These are phyloP conservation scores for Collybia sp. DNA, from an alignment of 768 basidiomycete species.

Conservation along the genomic window DNA sequence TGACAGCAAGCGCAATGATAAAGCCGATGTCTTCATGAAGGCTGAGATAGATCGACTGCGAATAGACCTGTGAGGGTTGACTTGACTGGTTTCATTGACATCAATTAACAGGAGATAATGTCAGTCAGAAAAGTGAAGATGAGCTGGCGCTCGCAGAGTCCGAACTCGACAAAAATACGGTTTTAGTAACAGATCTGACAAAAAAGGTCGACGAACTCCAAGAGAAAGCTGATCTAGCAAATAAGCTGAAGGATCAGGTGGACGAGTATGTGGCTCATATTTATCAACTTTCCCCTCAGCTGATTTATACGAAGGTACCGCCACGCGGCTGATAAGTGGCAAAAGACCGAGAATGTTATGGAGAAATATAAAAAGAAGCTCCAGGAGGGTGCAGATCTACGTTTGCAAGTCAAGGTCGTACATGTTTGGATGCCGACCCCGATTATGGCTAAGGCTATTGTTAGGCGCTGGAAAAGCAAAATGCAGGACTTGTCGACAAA, in stretches of 20 bases:
- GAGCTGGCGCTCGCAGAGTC: constrained; percentile 78
- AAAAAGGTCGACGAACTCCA: constrained; percentile 81
- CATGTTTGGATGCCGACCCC: background rate
- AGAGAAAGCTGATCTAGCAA: constrained; percentile 69
- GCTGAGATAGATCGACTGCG: constrained; percentile 81
- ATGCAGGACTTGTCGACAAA: constrained; percentile 86
- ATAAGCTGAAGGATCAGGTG: constrained; percentile 83
- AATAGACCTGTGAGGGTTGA: constrained; percentile 70
- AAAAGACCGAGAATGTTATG: constrained; percentile 96
- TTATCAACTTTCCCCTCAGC: background rate
- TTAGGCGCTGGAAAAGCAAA: constrained; percentile 88
- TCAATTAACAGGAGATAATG: constrained; percentile 22
- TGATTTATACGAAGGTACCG: constrained; percentile 54
- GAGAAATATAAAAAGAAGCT: constrained; percentile 99
- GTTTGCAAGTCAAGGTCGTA: constrained; percentile 76
- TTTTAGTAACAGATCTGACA: constrained; percentile 65
- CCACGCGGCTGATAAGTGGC: constrained; percentile 86
- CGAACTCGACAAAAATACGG: constrained; percentile 78
- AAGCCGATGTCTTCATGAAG: constrained; percentile 72
- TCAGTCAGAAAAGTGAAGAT: constrained; percentile 92
- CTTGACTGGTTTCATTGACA: constrained; percentile 1
- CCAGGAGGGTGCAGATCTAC: constrained; percentile 87
- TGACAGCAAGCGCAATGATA: constrained; percentile 59
- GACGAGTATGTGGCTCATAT: constrained; percentile 68
- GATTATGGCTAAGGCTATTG: constrained; percentile 1